Evolutionary conservation across 2,329 filamentous ascomycete species (phyloP), one percentile per base, ranked within the genome.

Genomic region (Pseudodiploospora longispora): DNA sequence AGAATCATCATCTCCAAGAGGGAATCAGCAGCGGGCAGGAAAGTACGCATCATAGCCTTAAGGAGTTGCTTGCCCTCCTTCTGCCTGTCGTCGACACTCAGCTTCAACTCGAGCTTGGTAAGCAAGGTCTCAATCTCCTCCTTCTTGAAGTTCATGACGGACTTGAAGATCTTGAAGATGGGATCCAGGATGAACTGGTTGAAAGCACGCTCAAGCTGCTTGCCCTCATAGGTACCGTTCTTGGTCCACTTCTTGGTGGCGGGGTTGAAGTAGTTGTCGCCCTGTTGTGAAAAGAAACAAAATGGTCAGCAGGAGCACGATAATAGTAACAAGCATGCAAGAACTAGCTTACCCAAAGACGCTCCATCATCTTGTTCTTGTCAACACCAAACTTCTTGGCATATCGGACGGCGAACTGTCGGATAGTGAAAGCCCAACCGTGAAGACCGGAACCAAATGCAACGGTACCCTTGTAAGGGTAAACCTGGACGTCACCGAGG

Each of bases 381-480:
- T 98, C 91, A 62, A 98, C 93, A 85, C 93, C 93, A 64, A 98
- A 98, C 78, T 98, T 98, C 89, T 97, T 97, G 74, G 91, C 86
- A 72, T 98, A 98, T 64, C 85, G 83, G 67, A 81, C 71, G 60
- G 93, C 93, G 73, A 98, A 98, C 74, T 98, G 93, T 66, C 93
- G 87, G 76, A 97, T 76, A 64, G 93, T 98, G 84, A 98, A 98
- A 65, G 89, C 91, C 93, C 93, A 98, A 72, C 93, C 93, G 80
- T 98, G 93, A 54, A 97, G 90, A 85, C 91, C 93, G 72, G 93
- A 97, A 75, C 90, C 93, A 79, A 98, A 98, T 62, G 91, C 91
- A 64, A 98, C 85, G 68, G 91, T 98, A 69, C 93, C 93, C 75
- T 87, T 87, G 72, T 97, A 85, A 59, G 93, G 93, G 79, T 95